Evolutionary conservation across 2,329 filamentous ascomycete genomes (phyloP).

Genomic region (Paecilomyces fulvus): DNA sequence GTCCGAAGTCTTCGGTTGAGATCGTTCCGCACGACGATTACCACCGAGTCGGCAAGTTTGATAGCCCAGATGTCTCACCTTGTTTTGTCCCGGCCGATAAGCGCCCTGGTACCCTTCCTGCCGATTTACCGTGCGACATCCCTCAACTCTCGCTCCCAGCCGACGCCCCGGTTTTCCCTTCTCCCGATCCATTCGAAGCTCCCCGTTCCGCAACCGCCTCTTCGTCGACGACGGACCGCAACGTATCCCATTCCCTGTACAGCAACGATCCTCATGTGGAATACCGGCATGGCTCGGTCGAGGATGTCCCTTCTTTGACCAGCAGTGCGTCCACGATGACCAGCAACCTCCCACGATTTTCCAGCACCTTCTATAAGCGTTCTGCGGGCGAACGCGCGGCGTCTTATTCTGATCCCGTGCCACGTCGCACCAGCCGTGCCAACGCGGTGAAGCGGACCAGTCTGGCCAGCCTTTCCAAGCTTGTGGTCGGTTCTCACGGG

Average conservation of each 20-base stretch:
- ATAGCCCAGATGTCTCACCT: constrained; percentile 30
- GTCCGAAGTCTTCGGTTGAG: constrained; percentile 20
- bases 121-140: constrained; percentile 30
- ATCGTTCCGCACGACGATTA: constrained; percentile 22
- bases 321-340: constrained; percentile 42
- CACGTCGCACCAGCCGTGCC: constrained; percentile 30
- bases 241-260: constrained; percentile 26
- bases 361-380: constrained; percentile 33
- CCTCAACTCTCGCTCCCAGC: constrained; percentile 33
- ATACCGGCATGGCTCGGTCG: constrained; percentile 34
- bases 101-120: constrained; percentile 34
- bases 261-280: constrained; percentile 27
- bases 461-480: constrained; percentile 40
- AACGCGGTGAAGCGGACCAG: constrained; percentile 38
- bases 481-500: constrained; percentile 36
- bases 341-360: constrained; percentile 35
- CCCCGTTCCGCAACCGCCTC: constrained; percentile 34
- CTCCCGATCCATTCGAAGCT: constrained; percentile 36
- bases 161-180: constrained; percentile 33
- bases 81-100: constrained; percentile 29
- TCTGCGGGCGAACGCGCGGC: constrained; percentile 36
- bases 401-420: constrained; percentile 35
- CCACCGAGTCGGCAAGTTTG: constrained; percentile 13
- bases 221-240: constrained; percentile 35
- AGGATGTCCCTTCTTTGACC: constrained; percentile 43